Evolutionary conservation across 1,284 basidiomycete genomes (phyloP).

Genomic region (Leccinum solheimii): DNA sequence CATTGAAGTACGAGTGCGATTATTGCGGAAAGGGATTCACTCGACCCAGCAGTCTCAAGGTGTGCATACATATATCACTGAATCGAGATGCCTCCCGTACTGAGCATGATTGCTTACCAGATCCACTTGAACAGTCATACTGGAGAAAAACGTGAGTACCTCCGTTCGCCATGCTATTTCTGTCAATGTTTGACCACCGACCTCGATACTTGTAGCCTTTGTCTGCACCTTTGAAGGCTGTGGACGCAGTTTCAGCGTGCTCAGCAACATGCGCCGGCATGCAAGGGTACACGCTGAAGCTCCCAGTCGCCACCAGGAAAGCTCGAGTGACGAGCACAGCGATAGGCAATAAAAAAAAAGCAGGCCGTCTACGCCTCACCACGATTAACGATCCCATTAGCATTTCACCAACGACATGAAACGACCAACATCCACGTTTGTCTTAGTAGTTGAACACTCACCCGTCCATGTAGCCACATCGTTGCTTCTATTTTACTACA

Average conservation of each 20-base stretch:
- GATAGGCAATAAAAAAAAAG: conserved; percentile 34
- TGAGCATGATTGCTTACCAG: conserved; percentile 44
- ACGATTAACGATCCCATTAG: conserved; percentile 10
- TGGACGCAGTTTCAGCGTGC: conserved; percentile 78
- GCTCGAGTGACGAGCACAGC: conserved; percentile 47
- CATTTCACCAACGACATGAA: conserved; percentile 8
- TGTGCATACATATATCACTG: conserved; percentile 31
- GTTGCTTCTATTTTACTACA: background rate
- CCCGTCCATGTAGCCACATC: conserved; percentile 17
- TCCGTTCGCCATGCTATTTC: background rate
- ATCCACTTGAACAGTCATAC: conserved; percentile 85
- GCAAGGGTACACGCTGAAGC: conserved; percentile 65
- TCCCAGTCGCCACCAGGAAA: conserved; percentile 39
- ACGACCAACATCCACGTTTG: conserved; percentile 3
- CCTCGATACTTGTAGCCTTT: conserved; percentile 52
- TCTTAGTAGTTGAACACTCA: conserved; percentile 2
- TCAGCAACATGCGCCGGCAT: conserved; percentile 86
- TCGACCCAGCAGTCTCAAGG: conserved; percentile 79
- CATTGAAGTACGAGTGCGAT: conserved; percentile 69
- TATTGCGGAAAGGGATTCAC: conserved; percentile 82
- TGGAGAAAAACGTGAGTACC: conserved; percentile 76
- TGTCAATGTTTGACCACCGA: conserved; percentile 13
- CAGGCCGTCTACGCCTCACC: conserved; percentile 13
- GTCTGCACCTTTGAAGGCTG: conserved; percentile 73
- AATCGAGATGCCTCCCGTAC: conserved; percentile 6